Evolutionary conservation across 805 yeast genomes (phyloP).

Genomic region (Starmerella potacharoeniae): DNA sequence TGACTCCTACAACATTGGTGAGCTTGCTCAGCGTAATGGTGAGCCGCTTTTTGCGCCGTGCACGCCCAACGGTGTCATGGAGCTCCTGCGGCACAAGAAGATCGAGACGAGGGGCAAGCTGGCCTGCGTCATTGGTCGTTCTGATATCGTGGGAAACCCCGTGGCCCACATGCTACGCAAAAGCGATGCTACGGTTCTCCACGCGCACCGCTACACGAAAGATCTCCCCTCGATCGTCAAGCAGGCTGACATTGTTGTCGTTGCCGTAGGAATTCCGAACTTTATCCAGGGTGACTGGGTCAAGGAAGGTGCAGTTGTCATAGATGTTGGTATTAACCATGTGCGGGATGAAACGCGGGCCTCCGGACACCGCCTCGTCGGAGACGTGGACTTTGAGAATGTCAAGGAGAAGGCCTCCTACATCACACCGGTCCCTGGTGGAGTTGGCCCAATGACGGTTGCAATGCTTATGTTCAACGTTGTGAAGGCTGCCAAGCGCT

Average conservation of each 20-base stretch:
- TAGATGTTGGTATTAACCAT: slow-evolving; percentile 93
- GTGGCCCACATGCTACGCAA: slow-evolving; percentile 72
- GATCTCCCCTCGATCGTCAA: slow-evolving; percentile 48
- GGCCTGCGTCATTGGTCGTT: slow-evolving; percentile 87
- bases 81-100: slow-evolving; percentile 56
- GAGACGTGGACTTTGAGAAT: slow-evolving; percentile 73
- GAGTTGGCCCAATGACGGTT: slow-evolving; percentile 99
- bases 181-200: slow-evolving; percentile 75
- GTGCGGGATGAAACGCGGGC: slow-evolving; percentile 61
- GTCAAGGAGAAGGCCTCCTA: slow-evolving; percentile 52
- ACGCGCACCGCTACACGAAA: slow-evolving; percentile 64
- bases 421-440: slow-evolving; percentile 96
- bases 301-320: slow-evolving; percentile 74
- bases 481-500: slow-evolving; percentile 61
- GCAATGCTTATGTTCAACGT: slow-evolving; percentile 89
- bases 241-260: slow-evolving; percentile 80
- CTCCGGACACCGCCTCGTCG: slow-evolving; percentile 73
- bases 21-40: slow-evolving; percentile 79
- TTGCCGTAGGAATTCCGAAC: slow-evolving; percentile 81
- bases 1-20: slow-evolving; percentile 80
- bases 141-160: slow-evolving; percentile 96
- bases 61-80: slow-evolving; percentile 89
- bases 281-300: slow-evolving; percentile 81
- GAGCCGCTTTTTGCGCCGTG: slow-evolving; percentile 78
- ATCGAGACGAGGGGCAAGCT: slow-evolving; percentile 59